Percentiles rank a stretch among this genome's conserved stretches.
These are phyloP conservation scores for Clonostachys sp. DNA, from an alignment of 2,329 filamentous ascomycete genomes.

Conservation along the genomic window DNA sequence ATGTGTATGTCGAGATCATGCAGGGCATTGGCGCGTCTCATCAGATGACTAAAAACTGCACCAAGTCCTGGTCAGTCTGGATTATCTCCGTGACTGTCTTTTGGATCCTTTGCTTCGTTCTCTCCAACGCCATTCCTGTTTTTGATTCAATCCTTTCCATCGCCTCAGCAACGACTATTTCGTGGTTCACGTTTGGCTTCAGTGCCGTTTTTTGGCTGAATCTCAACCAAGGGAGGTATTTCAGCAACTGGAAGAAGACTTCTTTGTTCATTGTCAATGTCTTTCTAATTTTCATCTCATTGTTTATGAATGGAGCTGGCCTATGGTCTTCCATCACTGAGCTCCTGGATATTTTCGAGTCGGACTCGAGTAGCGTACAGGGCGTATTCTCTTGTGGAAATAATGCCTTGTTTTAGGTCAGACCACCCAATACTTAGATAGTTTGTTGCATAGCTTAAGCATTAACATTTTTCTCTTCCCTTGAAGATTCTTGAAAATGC, in stretches of 20 bases:
- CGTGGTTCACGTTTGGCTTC: constrained; percentile 29
- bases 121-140: constrained; percentile 27
- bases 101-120: constrained; percentile 23
- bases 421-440: not conserved
- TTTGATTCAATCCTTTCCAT: constrained; percentile 30
- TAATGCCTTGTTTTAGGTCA: constrained; percentile 21
- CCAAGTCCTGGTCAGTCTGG: constrained; percentile 26
- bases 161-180: constrained; percentile 24
- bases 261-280: constrained; percentile 16
- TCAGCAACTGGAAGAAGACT: constrained; percentile 19
- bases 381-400: constrained; percentile 24
- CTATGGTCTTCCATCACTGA: constrained; percentile 24
- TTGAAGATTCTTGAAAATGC: too few relatives aligned
- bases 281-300: constrained; percentile 20
- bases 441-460: too few relatives aligned
- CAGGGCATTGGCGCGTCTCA: constrained; percentile 15
- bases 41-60: constrained; percentile 22
- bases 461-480: too few relatives aligned
- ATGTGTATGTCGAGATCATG: constrained; percentile 23
- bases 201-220: constrained; percentile 26
- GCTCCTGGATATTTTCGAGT: constrained; percentile 20
- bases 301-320: constrained; percentile 27
- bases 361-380: constrained; percentile 14
- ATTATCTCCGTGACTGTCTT: constrained; percentile 22
- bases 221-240: constrained; percentile 23